Evolutionary conservation across 257 asterid species (phyloP).

Genomic region (Mitragyna speciosa): DNA sequence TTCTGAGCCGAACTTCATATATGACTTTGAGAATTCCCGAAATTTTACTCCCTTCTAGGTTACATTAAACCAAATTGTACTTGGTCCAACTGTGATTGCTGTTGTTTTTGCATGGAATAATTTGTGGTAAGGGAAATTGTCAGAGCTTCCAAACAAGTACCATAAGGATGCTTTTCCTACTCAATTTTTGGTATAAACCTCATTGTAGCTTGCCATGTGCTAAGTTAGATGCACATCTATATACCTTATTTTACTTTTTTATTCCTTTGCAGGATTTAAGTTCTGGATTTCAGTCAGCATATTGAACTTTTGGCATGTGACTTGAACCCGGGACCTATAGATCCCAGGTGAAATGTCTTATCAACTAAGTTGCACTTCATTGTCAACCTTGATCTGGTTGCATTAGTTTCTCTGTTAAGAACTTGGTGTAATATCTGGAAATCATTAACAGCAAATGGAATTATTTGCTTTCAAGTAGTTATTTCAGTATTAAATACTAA

Average conservation of each 20-base stretch:
- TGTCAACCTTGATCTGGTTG: not conserved
- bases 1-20: not conserved
- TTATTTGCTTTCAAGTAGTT: not conserved
- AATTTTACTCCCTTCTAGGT: slow-evolving; percentile 50
- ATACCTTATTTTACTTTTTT: not conserved
- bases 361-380: too few relatives aligned
- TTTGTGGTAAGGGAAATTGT: slow-evolving; percentile 82
- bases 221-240: not conserved
- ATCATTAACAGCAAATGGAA: not conserved
- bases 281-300: slow-evolving; percentile 97
- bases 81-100: slow-evolving; percentile 83
- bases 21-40: slow-evolving; percentile 7
- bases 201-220: not conserved
- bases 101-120: slow-evolving; percentile 91
- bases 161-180: slow-evolving; percentile 88
- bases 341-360: too few relatives aligned
- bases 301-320: slow-evolving; percentile 81
- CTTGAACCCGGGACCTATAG: too few relatives aligned
- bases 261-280: slow-evolving; percentile 65
- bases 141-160: slow-evolving; percentile 86
- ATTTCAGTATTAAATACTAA: not conserved
- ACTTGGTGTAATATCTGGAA: not conserved
- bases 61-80: slow-evolving; percentile 67
- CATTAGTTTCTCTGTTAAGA: not conserved
- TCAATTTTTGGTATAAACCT: slow-evolving; percentile 58